phyloP scores from a whole-genome alignment of 2,329 filamentous ascomycete genomes.

The Bipolaris gigantea region DNA sequence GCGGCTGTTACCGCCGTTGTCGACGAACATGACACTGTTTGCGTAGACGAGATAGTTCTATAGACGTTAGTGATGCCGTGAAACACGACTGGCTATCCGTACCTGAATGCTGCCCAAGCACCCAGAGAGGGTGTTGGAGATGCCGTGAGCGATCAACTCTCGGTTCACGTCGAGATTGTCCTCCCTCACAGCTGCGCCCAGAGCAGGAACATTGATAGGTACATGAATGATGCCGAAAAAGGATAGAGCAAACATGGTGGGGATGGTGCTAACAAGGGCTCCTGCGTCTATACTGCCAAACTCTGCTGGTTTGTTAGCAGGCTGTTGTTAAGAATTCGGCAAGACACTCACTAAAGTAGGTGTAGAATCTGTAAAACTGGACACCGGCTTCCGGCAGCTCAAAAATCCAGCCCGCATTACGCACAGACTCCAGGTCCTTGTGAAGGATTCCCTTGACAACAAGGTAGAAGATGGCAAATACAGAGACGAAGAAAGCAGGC shows the following conservation, averaged over 20 bases:
- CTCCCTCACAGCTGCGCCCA: constrained; percentile 87
- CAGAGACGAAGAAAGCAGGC: constrained; percentile 79
- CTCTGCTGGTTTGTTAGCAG: constrained; percentile 54
- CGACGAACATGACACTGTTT: constrained; percentile 95
- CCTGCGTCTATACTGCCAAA: constrained; percentile 80
- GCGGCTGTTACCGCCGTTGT: constrained; percentile 84
- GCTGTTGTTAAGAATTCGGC: background rate
- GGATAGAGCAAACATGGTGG: constrained; percentile 93
- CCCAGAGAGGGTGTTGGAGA: constrained; percentile 90
- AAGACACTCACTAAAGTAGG: constrained; percentile 75
- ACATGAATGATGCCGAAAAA: constrained; percentile 98
- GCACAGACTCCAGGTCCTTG: constrained; percentile 67
- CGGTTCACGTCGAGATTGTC: constrained; percentile 90
- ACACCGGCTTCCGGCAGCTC: constrained; percentile 79
- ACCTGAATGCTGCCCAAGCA: constrained; percentile 80
- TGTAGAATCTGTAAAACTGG: constrained; percentile 98
- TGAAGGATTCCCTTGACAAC: constrained; percentile 70
- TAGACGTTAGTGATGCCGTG: constrained; percentile 21
- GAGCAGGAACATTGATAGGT: constrained; percentile 93
- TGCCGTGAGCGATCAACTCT: constrained; percentile 87
- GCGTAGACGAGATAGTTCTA: constrained; percentile 97
- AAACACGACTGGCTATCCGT: background rate
- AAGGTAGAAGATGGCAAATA: constrained; percentile 77
- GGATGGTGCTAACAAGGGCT: constrained; percentile 80
- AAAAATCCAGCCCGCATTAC: constrained; percentile 86